These are phyloP conservation scores for Boletus sensibilis DNA, from an alignment of 768 basidiomycete species.

Conservation along the genomic window DNA sequence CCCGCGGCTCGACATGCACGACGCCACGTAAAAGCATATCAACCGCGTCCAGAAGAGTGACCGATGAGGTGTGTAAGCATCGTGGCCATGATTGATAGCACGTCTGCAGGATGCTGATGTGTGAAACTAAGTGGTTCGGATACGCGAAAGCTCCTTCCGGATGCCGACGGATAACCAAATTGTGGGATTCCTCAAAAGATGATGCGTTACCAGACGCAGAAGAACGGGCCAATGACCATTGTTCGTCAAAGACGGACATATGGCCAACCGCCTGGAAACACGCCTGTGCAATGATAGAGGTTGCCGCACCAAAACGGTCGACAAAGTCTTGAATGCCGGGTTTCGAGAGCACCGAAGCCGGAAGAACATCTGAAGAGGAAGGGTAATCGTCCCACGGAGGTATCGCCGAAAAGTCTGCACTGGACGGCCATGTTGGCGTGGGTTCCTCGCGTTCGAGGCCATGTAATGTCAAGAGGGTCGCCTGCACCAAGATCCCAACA, in stretches of 20 bases:
- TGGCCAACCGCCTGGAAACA: conserved; percentile 66
- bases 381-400: conserved; percentile 64
- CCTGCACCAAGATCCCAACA: conserved; percentile 71
- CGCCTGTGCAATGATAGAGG: conserved; percentile 54
- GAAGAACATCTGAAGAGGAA: conserved; percentile 61
- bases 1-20: conserved; percentile 78
- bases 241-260: conserved; percentile 85
- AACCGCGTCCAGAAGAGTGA: conserved; percentile 58
- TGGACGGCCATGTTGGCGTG: conserved; percentile 78
- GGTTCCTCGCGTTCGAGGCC: conserved; percentile 68
- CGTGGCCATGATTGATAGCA: conserved; percentile 87
- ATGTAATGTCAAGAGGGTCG: conserved; percentile 70
- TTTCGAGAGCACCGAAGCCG: conserved; percentile 54
- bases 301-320: conserved; percentile 56
- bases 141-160: conserved; percentile 65
- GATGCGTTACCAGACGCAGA: conserved; percentile 35
- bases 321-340: conserved; percentile 72
- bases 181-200: conserved; percentile 68
- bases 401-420: conserved; percentile 58
- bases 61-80: conserved; percentile 56
- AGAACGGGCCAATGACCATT: conserved; percentile 66
- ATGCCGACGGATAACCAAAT: conserved; percentile 66
- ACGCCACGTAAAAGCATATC: conserved; percentile 80
- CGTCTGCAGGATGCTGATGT: conserved; percentile 69
- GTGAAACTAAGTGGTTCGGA: conserved; percentile 53